Evolutionary conservation across 176 grass and related monocot species (phyloP).

Genomic region (Hyparrhenia diplandra): DNA sequence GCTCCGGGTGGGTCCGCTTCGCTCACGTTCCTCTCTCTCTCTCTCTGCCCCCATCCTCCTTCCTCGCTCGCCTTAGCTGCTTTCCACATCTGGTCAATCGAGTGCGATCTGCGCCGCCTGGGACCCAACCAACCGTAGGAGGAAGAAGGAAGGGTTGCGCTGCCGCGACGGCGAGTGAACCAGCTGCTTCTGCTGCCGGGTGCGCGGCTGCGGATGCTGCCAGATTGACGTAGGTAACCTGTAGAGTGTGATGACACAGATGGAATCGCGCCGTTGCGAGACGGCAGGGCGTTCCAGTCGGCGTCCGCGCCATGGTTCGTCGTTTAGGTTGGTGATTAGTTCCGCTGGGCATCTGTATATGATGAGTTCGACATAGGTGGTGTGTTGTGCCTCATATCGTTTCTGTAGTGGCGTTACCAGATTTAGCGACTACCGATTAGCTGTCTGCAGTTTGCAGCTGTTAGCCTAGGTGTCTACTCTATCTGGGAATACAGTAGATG

Average conservation of each 20-base stretch:
- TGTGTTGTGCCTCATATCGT: too few species aligned
- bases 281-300: neutral
- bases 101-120: neutral
- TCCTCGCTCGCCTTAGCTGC: neutral
- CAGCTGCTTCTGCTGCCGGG: neutral
- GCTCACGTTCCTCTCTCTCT: neutral
- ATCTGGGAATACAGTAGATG: neutral
- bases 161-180: neutral
- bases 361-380: neutral
- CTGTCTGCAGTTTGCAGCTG: neutral
- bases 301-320: neutral
- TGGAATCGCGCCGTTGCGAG: neutral
- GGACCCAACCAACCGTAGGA: neutral
- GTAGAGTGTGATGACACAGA: neutral
- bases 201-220: neutral
- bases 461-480: neutral
- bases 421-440: neutral
- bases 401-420: neutral
- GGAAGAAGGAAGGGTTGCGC: neutral
- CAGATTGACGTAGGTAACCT: neutral
- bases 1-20: conserved; percentile 41
- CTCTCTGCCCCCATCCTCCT: too few species aligned
- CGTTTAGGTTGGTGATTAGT: neutral
- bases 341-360: neutral
- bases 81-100: neutral